Evolutionary conservation across 768 basidiomycete species (phyloP).

Genomic region (Clitopilus hobsonii): DNA sequence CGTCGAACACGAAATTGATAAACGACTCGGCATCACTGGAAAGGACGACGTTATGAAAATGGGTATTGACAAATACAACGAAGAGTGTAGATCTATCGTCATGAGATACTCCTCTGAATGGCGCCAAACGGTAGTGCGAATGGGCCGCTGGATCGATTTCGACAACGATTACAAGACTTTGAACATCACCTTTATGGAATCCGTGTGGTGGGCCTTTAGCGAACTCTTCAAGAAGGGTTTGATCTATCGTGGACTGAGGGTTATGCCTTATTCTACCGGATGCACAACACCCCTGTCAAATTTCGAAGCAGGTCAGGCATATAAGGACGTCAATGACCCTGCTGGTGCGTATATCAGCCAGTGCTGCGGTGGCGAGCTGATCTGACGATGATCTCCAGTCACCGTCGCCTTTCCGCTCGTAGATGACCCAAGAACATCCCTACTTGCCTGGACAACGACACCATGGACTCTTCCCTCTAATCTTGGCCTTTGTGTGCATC

Average conservation of each 20-base stretch:
- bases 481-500: slow-evolving; percentile 92
- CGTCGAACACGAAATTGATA: slow-evolving; percentile 99
- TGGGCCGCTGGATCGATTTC: slow-evolving; percentile 99
- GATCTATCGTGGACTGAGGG: slow-evolving; percentile 89
- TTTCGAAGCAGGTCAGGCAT: slow-evolving; percentile 92
- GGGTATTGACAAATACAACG: slow-evolving; percentile 98
- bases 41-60: slow-evolving; percentile 91
- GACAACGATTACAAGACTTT: slow-evolving; percentile 99
- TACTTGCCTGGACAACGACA: slow-evolving; percentile 98
- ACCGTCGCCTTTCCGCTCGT: slow-evolving; percentile 92
- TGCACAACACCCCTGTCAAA: slow-evolving; percentile 95
- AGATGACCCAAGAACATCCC: slow-evolving; percentile 84
- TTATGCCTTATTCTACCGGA: slow-evolving; percentile 98
- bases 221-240: slow-evolving; percentile 89
- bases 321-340: slow-evolving; percentile 92
- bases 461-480: slow-evolving; percentile 99
- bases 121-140: slow-evolving; percentile 91
- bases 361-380: too few relatives aligned
- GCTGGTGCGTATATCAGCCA: slow-evolving; percentile 71
- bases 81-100: slow-evolving; percentile 92
- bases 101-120: slow-evolving; percentile 96
- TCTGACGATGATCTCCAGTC: slow-evolving; percentile 38
- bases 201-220: slow-evolving; percentile 98
- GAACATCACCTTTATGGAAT: slow-evolving; percentile 92
- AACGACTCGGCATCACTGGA: slow-evolving; percentile 86